Evolutionary conservation across 495 filamentous ascomycete species (phyloP).

Genomic region (Lentithecium fluviatile): DNA sequence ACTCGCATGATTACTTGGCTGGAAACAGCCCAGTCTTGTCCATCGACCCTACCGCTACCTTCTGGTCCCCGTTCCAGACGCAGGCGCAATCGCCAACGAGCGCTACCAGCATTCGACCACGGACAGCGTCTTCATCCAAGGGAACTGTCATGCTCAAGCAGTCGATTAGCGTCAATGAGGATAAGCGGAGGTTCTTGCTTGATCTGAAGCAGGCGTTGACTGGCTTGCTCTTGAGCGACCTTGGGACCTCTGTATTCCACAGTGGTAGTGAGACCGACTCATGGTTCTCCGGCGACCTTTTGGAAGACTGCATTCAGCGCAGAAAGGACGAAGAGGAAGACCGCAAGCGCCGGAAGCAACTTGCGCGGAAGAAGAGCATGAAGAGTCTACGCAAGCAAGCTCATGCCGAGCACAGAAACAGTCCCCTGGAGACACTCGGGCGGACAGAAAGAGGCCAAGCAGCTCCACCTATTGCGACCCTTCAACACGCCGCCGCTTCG

Average conservation of each 20-base stretch:
- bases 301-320: slow-evolving; percentile 73
- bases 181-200: slow-evolving; percentile 67
- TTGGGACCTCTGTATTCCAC: slow-evolving; percentile 79
- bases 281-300: slow-evolving; percentile 76
- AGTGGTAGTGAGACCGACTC: slow-evolving; percentile 88
- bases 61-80: slow-evolving; percentile 76
- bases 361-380: slow-evolving; percentile 54
- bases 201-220: slow-evolving; percentile 77
- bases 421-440: slow-evolving; percentile 43
- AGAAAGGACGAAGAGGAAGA: slow-evolving; percentile 60
- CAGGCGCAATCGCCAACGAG: slow-evolving; percentile 50
- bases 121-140: slow-evolving; percentile 54
- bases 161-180: slow-evolving; percentile 43
- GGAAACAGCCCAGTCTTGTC: slow-evolving; percentile 66
- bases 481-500: slow-evolving; percentile 45
- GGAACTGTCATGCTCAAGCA: slow-evolving; percentile 59
- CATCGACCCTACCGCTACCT: slow-evolving; percentile 76
- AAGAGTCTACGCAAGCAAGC: slow-evolving; percentile 42
- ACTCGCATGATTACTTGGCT: slow-evolving; percentile 69
- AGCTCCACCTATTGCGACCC: slow-evolving; percentile 49
- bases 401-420: slow-evolving; percentile 24
- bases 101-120: slow-evolving; percentile 43
- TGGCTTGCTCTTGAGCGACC: slow-evolving; percentile 83
- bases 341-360: slow-evolving; percentile 49
- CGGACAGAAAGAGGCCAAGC: slow-evolving; percentile 47